A percentile compares a stretch with the other conserved stretches of the same genome.
phyloP scores from a whole-genome alignment of 1,139 yeast genomes.

The Citeromyces hawaiiensis region DNA sequence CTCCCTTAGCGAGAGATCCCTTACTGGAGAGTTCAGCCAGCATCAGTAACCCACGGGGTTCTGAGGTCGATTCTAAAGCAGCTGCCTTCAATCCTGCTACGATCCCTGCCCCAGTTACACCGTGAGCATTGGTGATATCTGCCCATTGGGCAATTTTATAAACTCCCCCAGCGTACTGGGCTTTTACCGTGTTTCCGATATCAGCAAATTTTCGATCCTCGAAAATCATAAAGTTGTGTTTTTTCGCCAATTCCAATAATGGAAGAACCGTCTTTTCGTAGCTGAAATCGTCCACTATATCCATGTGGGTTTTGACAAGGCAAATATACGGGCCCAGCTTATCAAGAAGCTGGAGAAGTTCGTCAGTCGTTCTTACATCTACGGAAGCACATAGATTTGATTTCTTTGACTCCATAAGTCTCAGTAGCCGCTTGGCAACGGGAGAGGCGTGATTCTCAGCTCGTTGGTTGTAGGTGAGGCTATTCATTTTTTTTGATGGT shows the following conservation, averaged over 20 bases:
- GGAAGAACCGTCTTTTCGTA: slow-evolving; percentile 72
- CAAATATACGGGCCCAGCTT: slow-evolving; percentile 85
- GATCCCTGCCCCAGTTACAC: slow-evolving; percentile 92
- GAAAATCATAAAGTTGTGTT: slow-evolving; percentile 77
- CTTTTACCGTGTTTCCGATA: slow-evolving; percentile 95
- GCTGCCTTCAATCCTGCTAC: slow-evolving; percentile 75
- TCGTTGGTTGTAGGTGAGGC: slow-evolving; percentile 20
- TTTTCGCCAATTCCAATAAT: slow-evolving; percentile 50
- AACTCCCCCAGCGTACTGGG: slow-evolving; percentile 86
- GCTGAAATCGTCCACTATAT: slow-evolving; percentile 78
- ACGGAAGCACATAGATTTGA: slow-evolving; percentile 94
- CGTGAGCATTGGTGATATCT: slow-evolving; percentile 95
- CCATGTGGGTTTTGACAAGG: slow-evolving; percentile 88
- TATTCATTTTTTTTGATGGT: no score
- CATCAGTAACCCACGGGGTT: slow-evolving; percentile 85
- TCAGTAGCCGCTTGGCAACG: slow-evolving; percentile 63
- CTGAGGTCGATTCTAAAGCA: slow-evolving; percentile 44
- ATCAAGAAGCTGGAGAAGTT: slow-evolving; percentile 61
- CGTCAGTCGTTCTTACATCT: slow-evolving; percentile 72
- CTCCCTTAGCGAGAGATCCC: slow-evolving; percentile 89
- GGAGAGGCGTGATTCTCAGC: slow-evolving; percentile 64
- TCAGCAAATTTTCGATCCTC: slow-evolving; percentile 98
- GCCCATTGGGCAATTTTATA: slow-evolving; percentile 89
- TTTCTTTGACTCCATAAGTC: slow-evolving; percentile 65
- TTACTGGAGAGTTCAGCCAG: slow-evolving; percentile 90